Evolutionary conservation across 352 stramenopile species (phyloP).

Genomic region (Aphanomyces cochlioides): DNA sequence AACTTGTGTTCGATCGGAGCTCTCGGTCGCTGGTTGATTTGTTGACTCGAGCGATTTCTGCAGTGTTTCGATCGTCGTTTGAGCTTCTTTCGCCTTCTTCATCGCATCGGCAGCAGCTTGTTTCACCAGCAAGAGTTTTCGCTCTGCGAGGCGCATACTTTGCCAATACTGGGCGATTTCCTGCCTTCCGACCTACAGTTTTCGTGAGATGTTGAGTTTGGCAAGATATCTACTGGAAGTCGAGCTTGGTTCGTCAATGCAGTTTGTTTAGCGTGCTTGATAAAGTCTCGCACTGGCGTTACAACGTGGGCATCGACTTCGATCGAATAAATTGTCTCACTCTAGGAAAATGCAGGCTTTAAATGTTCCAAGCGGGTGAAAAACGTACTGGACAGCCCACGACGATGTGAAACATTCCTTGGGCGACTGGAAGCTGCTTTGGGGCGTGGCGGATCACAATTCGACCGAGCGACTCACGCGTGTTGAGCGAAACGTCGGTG

Average conservation of each 20-base stretch:
- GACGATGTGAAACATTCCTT: constrained; percentile 69
- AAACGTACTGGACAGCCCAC: constrained; percentile 55
- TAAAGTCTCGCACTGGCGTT: constrained; percentile 37
- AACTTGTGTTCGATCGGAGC: constrained; percentile 39
- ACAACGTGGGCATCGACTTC: constrained; percentile 39
- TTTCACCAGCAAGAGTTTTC: constrained; percentile 22
- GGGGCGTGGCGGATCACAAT: constrained; percentile 66
- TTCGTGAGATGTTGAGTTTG: neutral
- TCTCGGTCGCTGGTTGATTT: constrained; percentile 44
- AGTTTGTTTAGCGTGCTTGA: constrained; percentile 14
- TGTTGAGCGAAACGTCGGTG: constrained; percentile 30
- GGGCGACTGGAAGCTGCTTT: constrained; percentile 39
- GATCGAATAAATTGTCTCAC: constrained; percentile 57
- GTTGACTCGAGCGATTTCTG: constrained; percentile 47
- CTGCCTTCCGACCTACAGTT: neutral
- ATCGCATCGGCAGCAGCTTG: neutral
- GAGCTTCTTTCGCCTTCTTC: constrained; percentile 13
- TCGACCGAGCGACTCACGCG: constrained; percentile 58
- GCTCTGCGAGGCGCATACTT: constrained; percentile 27
- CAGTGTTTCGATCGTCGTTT: constrained; percentile 41
- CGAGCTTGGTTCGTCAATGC: constrained; percentile 23
- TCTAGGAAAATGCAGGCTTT: constrained; percentile 4
- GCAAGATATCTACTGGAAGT: constrained; percentile 17
- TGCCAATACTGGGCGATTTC: constrained; percentile 51
- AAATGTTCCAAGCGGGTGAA: neutral